Evolutionary conservation across 345 rosid species (phyloP), one percentile per base, ranked within the genome.

Genomic region (Excoecaria agallocha): DNA sequence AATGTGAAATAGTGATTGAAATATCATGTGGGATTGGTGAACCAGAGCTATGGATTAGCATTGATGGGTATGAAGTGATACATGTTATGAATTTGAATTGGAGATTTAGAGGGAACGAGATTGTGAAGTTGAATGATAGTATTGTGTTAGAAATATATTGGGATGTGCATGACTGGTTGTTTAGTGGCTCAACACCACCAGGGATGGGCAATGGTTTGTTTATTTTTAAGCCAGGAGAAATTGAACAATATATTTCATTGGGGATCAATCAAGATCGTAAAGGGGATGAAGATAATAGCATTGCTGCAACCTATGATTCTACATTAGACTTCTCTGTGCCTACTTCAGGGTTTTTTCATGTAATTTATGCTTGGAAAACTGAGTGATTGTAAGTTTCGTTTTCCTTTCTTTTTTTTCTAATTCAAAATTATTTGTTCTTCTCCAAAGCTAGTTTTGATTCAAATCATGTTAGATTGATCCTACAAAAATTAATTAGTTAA

Each of bases 91-190:
- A 89, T 63, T 77, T 89, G 78, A 79, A 88, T 38, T 91, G 94
- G 97, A 84, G 91, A 71, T 91, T 89, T 68, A 82, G 94, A 72
- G 97, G 97, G 63, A 89, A 91, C 30, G 97, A 91, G 66, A 86
- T 72, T 9, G 82, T 91, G 74, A 79, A 83, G 0, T 78, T 85
- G 61, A 78, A 77, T 41, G 25, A 58, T 58, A 74, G 86, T 20
- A 76, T 75, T 24, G 71, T 76, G 0, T 48, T 91, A 12, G 85
- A 91, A 35, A 81, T 91, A 11, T 89, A 82, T 41, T 89, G 96
- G 92, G 96, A 91, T 3, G 91, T 91, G 48, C 97, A 91, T 59
- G 93, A 89, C 58, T 88, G 94, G 97, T 48, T 91, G 77, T 91
- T 86, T 15, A 81, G 75, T 22, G 56, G 64, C 13, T 73, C 87